These are phyloP conservation scores for Sistotremastrum niveocremeum DNA, from an alignment of 768 basidiomycete genomes.

Conservation along the genomic window DNA sequence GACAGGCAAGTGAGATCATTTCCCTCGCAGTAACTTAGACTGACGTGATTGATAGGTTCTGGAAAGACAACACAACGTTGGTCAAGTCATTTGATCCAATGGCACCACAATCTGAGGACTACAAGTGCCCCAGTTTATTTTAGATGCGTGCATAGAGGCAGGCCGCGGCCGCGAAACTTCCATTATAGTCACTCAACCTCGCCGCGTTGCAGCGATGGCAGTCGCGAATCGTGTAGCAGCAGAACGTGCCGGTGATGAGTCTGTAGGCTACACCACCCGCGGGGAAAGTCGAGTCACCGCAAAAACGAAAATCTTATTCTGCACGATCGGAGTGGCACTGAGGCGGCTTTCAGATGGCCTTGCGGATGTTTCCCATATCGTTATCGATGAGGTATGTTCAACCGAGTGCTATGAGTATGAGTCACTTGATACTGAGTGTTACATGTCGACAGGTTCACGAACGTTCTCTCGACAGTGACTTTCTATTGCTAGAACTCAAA, in stretches of 20 bases:
- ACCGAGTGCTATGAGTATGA: background rate
- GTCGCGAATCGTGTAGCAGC: conserved; percentile 85
- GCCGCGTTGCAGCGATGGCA: conserved; percentile 81
- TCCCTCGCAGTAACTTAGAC: background rate
- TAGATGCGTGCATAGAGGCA: conserved; percentile 64
- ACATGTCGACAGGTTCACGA: conserved; percentile 62
- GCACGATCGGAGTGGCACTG: conserved; percentile 89
- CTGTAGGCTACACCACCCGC: conserved; percentile 80
- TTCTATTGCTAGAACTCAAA: conserved; percentile 72
- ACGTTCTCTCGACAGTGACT: conserved; percentile 82
- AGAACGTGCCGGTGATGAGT: conserved; percentile 65
- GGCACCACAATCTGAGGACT: background rate
- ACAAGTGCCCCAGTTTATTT: conserved; percentile 76
- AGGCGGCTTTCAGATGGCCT: conserved; percentile 66
- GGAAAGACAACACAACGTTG: conserved; percentile 85
- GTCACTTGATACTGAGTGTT: background rate
- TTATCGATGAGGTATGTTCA: conserved; percentile 72
- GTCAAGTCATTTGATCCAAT: conserved; percentile 6
- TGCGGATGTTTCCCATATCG: conserved; percentile 61
- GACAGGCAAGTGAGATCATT: conserved; percentile 39
- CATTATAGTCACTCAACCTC: conserved; percentile 82
- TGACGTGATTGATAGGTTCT: conserved; percentile 35
- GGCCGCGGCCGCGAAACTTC: conserved; percentile 49
- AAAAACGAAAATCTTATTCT: conserved; percentile 71
- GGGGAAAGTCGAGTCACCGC: conserved; percentile 62